Evolutionary conservation across 768 basidiomycete species (phyloP), one percentile per base, ranked within the genome.

Genomic region (Gloeopeniophorella convolvens): DNA sequence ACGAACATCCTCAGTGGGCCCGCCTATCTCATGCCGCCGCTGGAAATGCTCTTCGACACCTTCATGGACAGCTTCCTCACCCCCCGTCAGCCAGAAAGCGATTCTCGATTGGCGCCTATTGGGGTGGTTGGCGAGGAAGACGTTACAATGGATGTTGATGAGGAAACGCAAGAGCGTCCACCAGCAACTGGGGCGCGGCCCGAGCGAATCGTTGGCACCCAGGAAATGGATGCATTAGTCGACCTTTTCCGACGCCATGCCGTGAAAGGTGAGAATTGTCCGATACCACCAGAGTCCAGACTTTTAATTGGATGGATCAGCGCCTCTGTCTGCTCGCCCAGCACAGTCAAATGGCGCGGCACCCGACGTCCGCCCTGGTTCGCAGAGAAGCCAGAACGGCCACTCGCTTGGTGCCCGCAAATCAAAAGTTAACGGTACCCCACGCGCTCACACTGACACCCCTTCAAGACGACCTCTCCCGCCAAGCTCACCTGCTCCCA

Each of bases 21-120:
- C 11, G 77, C 85, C 31, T 83, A 91, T 67, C 74, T 88, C 40
- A 74, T 85, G 63, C 89, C 91, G 12, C 79, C 90, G 5, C 66
- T 91, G 48, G 77, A 80, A 45, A 70, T 71, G 24, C 66, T 95
- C 39, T 95, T 89, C 64, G 79, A 84, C 30, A 67, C 82, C 18
- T 69, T 83, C 51, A 70, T 83, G 57, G 66, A 70, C 42, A 68
- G 73, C 26, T 74, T 83, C 60, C 64, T 76, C 43, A 66, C 63
- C 37, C 45, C 61, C 6, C 68, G 65, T 31, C 46, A 63, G 36
- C 21, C 58, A 0, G 53, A 62, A 50, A 28, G n/a, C 32, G 44
- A 54, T 44, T 16, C 24, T 8, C 21, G 13, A 5, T 30, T 26
- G 20, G 56, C 42, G 8, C 58, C 63, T 27, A 61, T 63, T 3